Conservation (phyloP, 2,329 filamentous ascomycete species). For the Aspergillus flavus region DNA sequence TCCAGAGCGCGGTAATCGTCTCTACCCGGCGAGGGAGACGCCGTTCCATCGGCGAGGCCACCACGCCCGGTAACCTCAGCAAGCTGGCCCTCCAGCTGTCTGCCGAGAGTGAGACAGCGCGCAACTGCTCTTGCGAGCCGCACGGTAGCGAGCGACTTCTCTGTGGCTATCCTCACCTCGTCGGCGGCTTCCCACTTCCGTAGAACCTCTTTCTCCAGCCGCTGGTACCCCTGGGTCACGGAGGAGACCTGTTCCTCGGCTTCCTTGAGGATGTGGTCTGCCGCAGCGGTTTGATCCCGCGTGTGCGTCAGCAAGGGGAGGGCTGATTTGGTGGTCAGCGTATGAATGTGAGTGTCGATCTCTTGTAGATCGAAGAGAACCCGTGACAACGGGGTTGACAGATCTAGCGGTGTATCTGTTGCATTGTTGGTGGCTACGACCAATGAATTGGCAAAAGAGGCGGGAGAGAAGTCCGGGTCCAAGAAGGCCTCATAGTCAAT, state of each 20-base stretch:
- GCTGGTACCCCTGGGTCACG: slow-evolving; percentile 80
- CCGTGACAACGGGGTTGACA: slow-evolving; percentile 88
- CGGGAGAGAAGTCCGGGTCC: slow-evolving; percentile 76
- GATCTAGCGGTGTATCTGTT: slow-evolving; percentile 84
- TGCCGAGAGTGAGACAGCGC: slow-evolving; percentile 76
- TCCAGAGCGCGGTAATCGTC: slow-evolving; percentile 79
- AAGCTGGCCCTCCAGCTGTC: slow-evolving; percentile 86
- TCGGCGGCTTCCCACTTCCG: slow-evolving; percentile 84
- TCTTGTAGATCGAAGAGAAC: slow-evolving; percentile 97
- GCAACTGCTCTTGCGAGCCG: slow-evolving; percentile 74
- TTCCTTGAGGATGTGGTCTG: slow-evolving; percentile 70
- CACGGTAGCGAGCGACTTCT: slow-evolving; percentile 78
- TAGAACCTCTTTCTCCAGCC: slow-evolving; percentile 83
- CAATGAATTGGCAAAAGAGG: slow-evolving; percentile 83
- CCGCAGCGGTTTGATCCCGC: slow-evolving; percentile 71
- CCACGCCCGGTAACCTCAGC: slow-evolving; percentile 62
- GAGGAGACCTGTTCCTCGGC: slow-evolving; percentile 78
- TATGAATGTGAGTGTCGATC: slow-evolving; percentile 93
- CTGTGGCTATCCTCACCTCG: slow-evolving; percentile 74
- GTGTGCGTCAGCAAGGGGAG: slow-evolving; percentile 80
- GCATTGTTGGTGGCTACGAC: slow-evolving; percentile 90
- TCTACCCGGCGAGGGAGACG: slow-evolving; percentile 41
- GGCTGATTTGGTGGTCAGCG: slow-evolving; percentile 80
- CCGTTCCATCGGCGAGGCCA: slow-evolving; percentile 32
- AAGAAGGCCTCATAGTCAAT: slow-evolving; percentile 95